Percentiles rank a stretch among this genome's conserved stretches.
Conservation (phyloP, 805 yeast species). For the Clavispora carvajalis region DNA sequence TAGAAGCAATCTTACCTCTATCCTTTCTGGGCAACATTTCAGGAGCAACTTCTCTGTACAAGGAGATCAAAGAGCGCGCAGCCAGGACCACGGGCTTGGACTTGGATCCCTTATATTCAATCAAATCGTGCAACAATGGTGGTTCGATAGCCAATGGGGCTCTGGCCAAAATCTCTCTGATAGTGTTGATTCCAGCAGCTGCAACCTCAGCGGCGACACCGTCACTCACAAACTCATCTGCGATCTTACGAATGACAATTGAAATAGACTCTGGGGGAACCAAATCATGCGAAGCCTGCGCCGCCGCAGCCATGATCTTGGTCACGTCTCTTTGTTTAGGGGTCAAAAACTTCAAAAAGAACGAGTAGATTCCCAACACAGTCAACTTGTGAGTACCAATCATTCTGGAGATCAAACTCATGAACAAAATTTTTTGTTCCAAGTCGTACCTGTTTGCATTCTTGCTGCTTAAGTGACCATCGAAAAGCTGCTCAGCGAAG, state of each 20-base stretch:
- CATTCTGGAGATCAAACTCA: slow-evolving; percentile 82
- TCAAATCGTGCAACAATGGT: slow-evolving; percentile 79
- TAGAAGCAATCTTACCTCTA: slow-evolving; percentile 87
- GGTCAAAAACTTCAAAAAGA: slow-evolving; percentile 80
- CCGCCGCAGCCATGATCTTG: slow-evolving; percentile 92
- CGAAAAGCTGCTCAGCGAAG: slow-evolving; percentile 81
- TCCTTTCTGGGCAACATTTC: slow-evolving; percentile 88
- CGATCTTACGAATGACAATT: slow-evolving; percentile 81
- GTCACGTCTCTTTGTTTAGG: slow-evolving; percentile 95
- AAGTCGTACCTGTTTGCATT: slow-evolving; percentile 66
- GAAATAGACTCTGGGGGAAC: slow-evolving; percentile 92
- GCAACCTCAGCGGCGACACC: slow-evolving; percentile 99
- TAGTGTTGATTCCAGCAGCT: slow-evolving; percentile 94
- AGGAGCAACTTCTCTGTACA: slow-evolving; percentile 94
- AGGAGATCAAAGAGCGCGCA: slow-evolving; percentile 77
- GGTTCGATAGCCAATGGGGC: slow-evolving; percentile 93
- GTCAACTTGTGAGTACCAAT: slow-evolving; percentile 94
- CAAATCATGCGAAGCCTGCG: slow-evolving; percentile 93
- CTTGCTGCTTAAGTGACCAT: slow-evolving; percentile 65
- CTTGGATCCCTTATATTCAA: slow-evolving; percentile 88
- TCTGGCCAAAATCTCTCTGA: slow-evolving; percentile 86
- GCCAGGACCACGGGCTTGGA: slow-evolving; percentile 93
- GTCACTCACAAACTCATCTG: slow-evolving; percentile 95
- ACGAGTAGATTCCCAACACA: slow-evolving; percentile 84
- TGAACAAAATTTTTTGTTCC: slow-evolving; percentile 83